A percentile compares a stretch with the other conserved stretches of the same genome.
Evolutionary conservation across 495 filamentous ascomycete genomes (phyloP).

Genomic region (Delitschia confertaspora): DNA sequence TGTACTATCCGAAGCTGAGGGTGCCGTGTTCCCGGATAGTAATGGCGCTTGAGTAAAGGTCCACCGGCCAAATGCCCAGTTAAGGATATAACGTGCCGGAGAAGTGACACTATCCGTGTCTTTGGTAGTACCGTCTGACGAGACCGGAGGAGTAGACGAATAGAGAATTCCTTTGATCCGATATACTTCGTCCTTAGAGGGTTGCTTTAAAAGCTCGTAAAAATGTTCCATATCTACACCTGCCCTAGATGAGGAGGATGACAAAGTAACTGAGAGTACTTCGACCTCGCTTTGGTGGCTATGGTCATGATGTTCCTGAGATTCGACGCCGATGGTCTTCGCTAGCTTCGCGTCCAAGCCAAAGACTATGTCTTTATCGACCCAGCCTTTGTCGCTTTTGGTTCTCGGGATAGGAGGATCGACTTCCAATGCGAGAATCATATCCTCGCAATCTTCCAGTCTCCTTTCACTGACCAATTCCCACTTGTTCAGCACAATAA

Average conservation of each 20-base stretch:
- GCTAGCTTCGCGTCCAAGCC: constrained; percentile 79
- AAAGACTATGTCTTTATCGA: constrained; percentile 68
- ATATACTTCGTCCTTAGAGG: constrained; percentile 87
- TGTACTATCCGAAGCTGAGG: constrained; percentile 27
- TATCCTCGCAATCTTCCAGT: constrained; percentile 75
- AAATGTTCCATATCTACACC: constrained; percentile 58
- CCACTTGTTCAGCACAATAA: constrained; percentile 96
- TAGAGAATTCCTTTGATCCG: constrained; percentile 86
- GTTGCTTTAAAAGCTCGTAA: constrained; percentile 52
- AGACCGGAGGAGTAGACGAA: constrained; percentile 44
- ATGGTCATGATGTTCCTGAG: constrained; percentile 38
- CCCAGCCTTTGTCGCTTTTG: constrained; percentile 67
- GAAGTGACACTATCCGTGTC: constrained; percentile 6
- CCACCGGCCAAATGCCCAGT: constrained; percentile 97
- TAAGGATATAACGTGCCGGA: constrained; percentile 65
- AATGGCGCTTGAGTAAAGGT: constrained; percentile 57
- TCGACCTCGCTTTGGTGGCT: constrained; percentile 77
- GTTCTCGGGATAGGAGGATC: constrained; percentile 62
- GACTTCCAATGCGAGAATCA: constrained; percentile 77
- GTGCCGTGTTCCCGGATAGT: constrained; percentile 28
- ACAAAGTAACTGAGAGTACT: constrained; percentile 68
- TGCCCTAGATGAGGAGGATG: constrained; percentile 30
- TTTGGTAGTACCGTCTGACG: constrained; percentile 47
- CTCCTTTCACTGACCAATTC: constrained; percentile 60
- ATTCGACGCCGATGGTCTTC: constrained; percentile 39